Percentiles rank a stretch among this genome's conserved stretches.
Evolutionary conservation across 768 basidiomycete species (phyloP).

Genomic region (Suillus subalutaceus): DNA sequence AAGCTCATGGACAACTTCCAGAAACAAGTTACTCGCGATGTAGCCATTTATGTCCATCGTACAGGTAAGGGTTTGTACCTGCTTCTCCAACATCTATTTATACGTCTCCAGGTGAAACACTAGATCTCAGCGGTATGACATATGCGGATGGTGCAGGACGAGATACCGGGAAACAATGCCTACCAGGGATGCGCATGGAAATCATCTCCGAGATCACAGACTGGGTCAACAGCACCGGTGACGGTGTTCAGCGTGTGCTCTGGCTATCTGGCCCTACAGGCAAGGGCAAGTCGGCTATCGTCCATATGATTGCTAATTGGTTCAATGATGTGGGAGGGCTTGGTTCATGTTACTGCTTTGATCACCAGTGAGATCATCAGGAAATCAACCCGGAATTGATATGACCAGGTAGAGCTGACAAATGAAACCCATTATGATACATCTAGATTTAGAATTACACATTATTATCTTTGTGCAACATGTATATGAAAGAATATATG

Average conservation of each 20-base stretch:
- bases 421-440: too few relatives aligned
- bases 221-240: constrained; percentile 23
- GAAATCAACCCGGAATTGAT: too few relatives aligned
- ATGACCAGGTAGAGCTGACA: too few relatives aligned
- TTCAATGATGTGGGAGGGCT: background rate
- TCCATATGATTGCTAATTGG: constrained; percentile 21
- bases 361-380: background rate
- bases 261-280: background rate
- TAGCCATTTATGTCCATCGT: background rate
- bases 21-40: background rate
- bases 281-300: background rate
- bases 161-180: constrained; percentile 14
- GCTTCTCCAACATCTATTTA: too few relatives aligned
- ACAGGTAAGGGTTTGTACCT: too few relatives aligned
- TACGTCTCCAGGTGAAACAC: too few relatives aligned
- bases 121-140: background rate
- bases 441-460: too few relatives aligned
- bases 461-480: too few relatives aligned
- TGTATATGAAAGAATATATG: too few relatives aligned
- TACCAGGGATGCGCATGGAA: constrained; percentile 22
- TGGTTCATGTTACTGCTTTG: constrained; percentile 9
- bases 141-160: background rate
- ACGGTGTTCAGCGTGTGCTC: background rate
- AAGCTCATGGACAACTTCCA: constrained; percentile 1
- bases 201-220: constrained; percentile 27